Conservation (phyloP, 1,139 yeast genomes). For the Pneumocystis oryctolagi region DNA sequence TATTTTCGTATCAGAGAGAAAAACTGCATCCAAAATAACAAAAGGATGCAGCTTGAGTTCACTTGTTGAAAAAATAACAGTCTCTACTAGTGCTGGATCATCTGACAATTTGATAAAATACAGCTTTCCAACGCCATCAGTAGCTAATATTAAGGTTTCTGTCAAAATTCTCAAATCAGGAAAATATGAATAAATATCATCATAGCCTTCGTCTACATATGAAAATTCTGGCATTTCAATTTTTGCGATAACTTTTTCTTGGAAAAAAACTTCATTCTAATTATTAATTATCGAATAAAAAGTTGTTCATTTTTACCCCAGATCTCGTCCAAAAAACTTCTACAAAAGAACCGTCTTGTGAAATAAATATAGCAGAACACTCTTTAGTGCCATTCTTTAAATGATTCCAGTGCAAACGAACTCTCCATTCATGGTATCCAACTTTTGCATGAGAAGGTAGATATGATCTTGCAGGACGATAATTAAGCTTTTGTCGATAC, state of each 20-base stretch:
- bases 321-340: not conserved
- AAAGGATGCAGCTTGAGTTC: not conserved
- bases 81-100: not conserved
- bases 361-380: not conserved
- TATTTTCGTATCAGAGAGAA: not conserved
- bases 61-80: not conserved
- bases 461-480: not conserved
- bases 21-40: not conserved
- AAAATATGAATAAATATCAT: constrained; percentile 1
- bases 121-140: not conserved
- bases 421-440: not conserved
- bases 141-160: not conserved
- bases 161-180: not conserved
- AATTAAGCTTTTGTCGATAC: not conserved
- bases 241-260: not conserved
- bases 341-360: not conserved
- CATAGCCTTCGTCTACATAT: not conserved
- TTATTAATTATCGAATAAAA: not conserved
- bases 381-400: not conserved
- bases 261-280: not conserved
- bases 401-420: not conserved
- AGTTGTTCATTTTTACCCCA: not conserved
- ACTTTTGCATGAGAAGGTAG: not conserved
- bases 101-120: not conserved
- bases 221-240: not conserved